These are phyloP conservation scores for Pythium grandisporangium DNA, from an alignment of 352 stramenopile genomes.

Conservation along the genomic window DNA sequence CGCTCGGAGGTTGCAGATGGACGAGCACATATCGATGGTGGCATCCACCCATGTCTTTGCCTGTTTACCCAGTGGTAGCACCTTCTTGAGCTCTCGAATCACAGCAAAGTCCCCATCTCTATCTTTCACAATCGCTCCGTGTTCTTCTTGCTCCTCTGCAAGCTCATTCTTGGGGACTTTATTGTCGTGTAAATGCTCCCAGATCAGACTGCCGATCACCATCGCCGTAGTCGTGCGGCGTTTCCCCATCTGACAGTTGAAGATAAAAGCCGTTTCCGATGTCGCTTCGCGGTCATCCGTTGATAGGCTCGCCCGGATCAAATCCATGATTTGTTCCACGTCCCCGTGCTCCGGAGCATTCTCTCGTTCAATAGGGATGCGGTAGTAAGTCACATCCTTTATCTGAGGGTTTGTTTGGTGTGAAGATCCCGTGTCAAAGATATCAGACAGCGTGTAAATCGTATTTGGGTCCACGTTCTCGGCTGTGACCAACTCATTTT, in stretches of 20 bases:
- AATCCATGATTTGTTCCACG: constrained; percentile 54
- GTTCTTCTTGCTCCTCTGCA: too few relatives aligned
- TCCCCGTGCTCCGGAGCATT: constrained; percentile 72
- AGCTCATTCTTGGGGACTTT: too few relatives aligned
- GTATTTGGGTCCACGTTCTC: constrained; percentile 27
- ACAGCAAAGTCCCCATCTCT: constrained; percentile 50
- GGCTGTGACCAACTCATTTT: constrained; percentile 48
- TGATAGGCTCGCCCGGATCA: constrained; percentile 41
- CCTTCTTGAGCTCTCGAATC: constrained; percentile 53
- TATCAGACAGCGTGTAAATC: constrained; percentile 55
- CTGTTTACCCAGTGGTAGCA: constrained; percentile 32
- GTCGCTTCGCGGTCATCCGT: too few relatives aligned
- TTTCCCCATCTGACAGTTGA: constrained; percentile 87
- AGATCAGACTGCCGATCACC: constrained; percentile 59
- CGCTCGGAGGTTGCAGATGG: constrained; percentile 69
- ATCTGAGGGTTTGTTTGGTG: constrained; percentile 21
- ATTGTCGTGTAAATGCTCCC: constrained; percentile 22
- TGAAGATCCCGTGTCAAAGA: constrained; percentile 44
- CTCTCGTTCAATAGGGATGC: constrained; percentile 73
- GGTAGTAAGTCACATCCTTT: constrained; percentile 46
- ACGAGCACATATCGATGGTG: constrained; percentile 55
- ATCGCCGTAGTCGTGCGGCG: constrained; percentile 73
- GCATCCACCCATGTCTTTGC: constrained; percentile 72
- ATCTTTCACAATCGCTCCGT: neutral
- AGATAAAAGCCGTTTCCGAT: constrained; percentile 65